phyloP scores from a whole-genome alignment of 768 basidiomycete species.

The Nidularia sp. region DNA sequence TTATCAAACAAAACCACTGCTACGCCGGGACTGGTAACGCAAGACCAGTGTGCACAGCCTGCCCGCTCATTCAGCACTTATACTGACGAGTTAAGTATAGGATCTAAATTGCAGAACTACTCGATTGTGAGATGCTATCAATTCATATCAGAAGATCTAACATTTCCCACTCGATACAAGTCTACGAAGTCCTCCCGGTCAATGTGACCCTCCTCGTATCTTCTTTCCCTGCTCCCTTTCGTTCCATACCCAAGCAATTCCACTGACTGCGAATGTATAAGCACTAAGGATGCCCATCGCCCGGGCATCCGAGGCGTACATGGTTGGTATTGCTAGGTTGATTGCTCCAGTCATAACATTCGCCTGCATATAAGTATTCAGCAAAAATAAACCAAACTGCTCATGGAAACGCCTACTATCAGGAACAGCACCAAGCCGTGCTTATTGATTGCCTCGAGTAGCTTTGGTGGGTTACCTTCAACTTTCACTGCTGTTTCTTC shows the following conservation, averaged over 20 bases:
- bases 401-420: slow-evolving; percentile 42
- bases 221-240: too few relatives aligned
- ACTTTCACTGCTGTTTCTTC: slow-evolving; percentile 3
- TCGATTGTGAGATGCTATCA: too few relatives aligned
- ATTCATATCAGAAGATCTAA: too few relatives aligned
- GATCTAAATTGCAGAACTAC: too few relatives aligned
- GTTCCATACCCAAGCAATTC: not conserved
- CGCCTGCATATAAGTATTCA: not conserved
- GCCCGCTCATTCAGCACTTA: too few relatives aligned
- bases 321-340: not conserved
- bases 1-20: too few relatives aligned
- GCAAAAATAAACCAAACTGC: not conserved
- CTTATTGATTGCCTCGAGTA: slow-evolving; percentile 80
- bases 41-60: too few relatives aligned
- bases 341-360: not conserved
- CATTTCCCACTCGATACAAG: too few relatives aligned
- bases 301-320: not conserved
- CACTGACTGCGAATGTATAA: not conserved
- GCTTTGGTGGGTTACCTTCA: slow-evolving; percentile 30
- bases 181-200: too few relatives aligned
- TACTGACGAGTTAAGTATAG: too few relatives aligned
- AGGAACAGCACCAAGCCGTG: slow-evolving; percentile 83
- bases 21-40: too few relatives aligned
- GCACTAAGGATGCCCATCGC: not conserved
- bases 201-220: too few relatives aligned